Base-by-base conservation (phyloP, 176 grass and related monocot species). In the Zoysia pacifica region DNA sequence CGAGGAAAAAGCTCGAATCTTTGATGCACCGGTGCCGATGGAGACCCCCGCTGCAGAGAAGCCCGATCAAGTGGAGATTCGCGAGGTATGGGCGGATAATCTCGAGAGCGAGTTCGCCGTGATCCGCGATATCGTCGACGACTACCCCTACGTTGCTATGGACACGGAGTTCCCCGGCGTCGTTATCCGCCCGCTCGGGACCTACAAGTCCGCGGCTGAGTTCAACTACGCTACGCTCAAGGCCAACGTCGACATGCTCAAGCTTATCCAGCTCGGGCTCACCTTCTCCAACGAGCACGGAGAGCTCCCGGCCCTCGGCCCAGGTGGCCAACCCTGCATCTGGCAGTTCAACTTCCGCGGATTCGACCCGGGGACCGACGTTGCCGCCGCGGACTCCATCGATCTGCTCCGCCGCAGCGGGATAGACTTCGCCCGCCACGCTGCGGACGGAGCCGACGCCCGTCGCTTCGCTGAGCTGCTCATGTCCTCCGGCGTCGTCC, bases 141-240 rank as follows among this genome's bases (percentile, higher is more conserved):
- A 44, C 43, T 44, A 44, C 43, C 43, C 43, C 43, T 44, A 44
- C 5, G 43, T 44, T 5, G 43, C 5, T 5, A 44, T 44, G 43
- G 43, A 94, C 81, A 94, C 89, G 9, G 92, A 94, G 80, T 94
- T 91, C 83, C 92, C 92, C 0, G 92, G 92, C 72, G 86, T 89
- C 0, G 89, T 88, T n/a, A 90, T 82, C 80, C 75, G 83, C 47
- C 73, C 86, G 65, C 75, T 91, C 9, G 85, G 81, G 1, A 74
- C 60, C 8, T 77, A 81, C 80, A 73, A 88, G 9, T 81, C 86
- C 44, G 28, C 47, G 4, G 79, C 79, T 0, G 79, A 91, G 36
- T 77, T 81, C 62, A 91, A 88, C 72, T 94, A 94, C 61, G 83
- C 77, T 16, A 81, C 83, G 0, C 74, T 94, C 11, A 89, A 86